Base-by-base conservation (phyloP, 305 asterid species). In the Rubia tinctorum region DNA sequence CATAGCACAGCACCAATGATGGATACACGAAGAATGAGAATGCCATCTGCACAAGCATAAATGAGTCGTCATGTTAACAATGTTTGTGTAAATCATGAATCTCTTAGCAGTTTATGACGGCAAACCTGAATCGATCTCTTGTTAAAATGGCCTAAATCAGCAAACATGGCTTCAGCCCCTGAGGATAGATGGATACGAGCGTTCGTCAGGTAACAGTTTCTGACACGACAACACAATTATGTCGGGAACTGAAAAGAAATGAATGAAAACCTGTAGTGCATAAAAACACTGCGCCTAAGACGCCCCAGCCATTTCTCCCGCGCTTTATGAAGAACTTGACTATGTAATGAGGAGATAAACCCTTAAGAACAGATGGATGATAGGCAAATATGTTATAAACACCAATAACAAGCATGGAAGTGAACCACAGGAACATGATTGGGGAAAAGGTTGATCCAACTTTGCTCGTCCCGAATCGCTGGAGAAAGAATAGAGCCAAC, bases 251-350 rank as follows among this genome's bases (percentile, higher is more conserved):
- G 13, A 8, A 58, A 23, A 15, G 37, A 13, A 8, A 40, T 60
- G 65, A 60, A 23, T 27, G 6, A 1, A 6, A 40, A 86, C 88
- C 90, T 79, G 90, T 88, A 20, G 82, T 84, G 80, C 88, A 66
- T 69, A 86, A 79, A 83, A 88, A 88, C 20, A 88, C 93, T 8
- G 89, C 89, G 14, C 90, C 88, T 12, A 84, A 85, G 44, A 82
- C 84, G 71, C 85, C 72, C 83, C 86, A 88, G 0, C 84, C 85
- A 9, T 77, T 77, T 60, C 82, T 81, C 47, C 84, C 82, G 59
- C 80, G 80, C 42, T 67, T 83, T 77, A 71, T 53, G 23, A 84
- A 68, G 85, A 88, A 84, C 51, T 76, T 74, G 63, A 82, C 53
- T 7, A 80, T 73, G 42, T 88, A 88, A 81, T 86, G 83, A 53